A percentile compares a stretch with the other conserved stretches of the same genome.
Conservation (phyloP, 164 flowering plant species). For the Vitis rotundifolia region DNA sequence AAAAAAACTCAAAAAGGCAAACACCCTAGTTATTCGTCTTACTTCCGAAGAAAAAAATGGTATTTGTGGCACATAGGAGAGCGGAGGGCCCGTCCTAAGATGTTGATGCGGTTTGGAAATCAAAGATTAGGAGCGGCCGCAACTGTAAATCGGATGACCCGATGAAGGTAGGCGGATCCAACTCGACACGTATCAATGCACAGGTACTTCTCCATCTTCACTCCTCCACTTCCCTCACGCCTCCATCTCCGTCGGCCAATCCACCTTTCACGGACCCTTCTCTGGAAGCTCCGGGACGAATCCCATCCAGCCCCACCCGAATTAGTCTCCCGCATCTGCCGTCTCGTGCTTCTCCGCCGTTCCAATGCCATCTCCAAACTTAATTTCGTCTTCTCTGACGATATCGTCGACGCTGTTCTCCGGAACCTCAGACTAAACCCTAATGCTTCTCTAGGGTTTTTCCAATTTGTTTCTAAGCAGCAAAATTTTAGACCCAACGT, state of each 20-base stretch:
- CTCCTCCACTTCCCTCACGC: slow-evolving; percentile 5
- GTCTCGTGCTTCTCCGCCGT: slow-evolving; percentile 60
- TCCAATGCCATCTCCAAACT: slow-evolving; percentile 40
- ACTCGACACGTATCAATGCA: not conserved
- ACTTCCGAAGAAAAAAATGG: no score
- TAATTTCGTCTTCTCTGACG: slow-evolving; percentile 59
- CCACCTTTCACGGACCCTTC: slow-evolving; percentile 36
- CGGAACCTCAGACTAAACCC: slow-evolving; percentile 55
- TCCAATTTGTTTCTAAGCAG: slow-evolving; percentile 55
- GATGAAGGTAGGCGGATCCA: not conserved
- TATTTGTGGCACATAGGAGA: no score
- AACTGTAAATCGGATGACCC: no score
- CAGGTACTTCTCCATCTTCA: slow-evolving; percentile 3
- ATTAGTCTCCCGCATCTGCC: slow-evolving; percentile 54
- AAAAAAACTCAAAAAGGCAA: no score
- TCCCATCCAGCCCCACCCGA: slow-evolving; percentile 41
- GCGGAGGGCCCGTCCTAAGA: no score
- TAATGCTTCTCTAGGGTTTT: slow-evolving; percentile 50
- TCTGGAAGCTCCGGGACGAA: slow-evolving; percentile 53
- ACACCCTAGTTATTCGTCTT: no score
- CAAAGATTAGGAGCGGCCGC: no score
- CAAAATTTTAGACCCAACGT: slow-evolving; percentile 56
- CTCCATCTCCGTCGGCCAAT: slow-evolving; percentile 17
- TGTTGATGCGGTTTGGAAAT: no score
- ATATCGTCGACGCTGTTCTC: slow-evolving; percentile 58